phyloP scores from a whole-genome alignment of 2,329 filamentous ascomycete genomes.

The Xylariaceae sp. region DNA sequence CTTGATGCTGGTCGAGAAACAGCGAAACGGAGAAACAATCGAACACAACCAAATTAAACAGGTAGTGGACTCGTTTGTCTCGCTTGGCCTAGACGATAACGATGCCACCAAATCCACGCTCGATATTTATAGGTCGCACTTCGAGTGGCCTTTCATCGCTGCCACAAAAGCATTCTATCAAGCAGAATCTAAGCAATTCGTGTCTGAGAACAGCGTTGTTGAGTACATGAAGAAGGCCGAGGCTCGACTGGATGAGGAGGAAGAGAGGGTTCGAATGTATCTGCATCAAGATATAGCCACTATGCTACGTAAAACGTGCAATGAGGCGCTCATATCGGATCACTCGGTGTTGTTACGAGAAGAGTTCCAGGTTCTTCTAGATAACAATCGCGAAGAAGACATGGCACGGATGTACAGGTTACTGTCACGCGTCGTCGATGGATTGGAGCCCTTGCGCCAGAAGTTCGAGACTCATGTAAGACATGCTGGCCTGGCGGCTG shows the following conservation, averaged over 20 bases:
- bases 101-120: slow-evolving; percentile 91
- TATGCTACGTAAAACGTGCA: slow-evolving; percentile 79
- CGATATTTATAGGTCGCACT: slow-evolving; percentile 88
- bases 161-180: slow-evolving; percentile 84
- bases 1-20: slow-evolving; percentile 90
- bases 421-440: slow-evolving; percentile 81
- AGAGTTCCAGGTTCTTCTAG: slow-evolving; percentile 89
- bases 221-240: slow-evolving; percentile 99
- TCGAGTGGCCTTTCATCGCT: slow-evolving; percentile 84
- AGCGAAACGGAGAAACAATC: slow-evolving; percentile 95
- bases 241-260: slow-evolving; percentile 80
- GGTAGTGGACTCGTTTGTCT: slow-evolving; percentile 94
- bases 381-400: slow-evolving; percentile 92
- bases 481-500: slow-evolving; percentile 79
- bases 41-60: slow-evolving; percentile 96
- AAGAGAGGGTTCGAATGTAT: slow-evolving; percentile 87
- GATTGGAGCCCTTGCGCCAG: slow-evolving; percentile 77
- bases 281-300: slow-evolving; percentile 84
- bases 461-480: slow-evolving; percentile 91
- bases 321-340: slow-evolving; percentile 81
- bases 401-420: slow-evolving; percentile 95
- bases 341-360: slow-evolving; percentile 83
- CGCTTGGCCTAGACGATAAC: slow-evolving; percentile 85
- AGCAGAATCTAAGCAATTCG: slow-evolving; percentile 86
- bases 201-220: slow-evolving; percentile 94